Percentiles rank a stretch among this genome's conserved stretches.
Conservation (phyloP, 495 filamentous ascomycete genomes). For the Penicillium roqueforti region DNA sequence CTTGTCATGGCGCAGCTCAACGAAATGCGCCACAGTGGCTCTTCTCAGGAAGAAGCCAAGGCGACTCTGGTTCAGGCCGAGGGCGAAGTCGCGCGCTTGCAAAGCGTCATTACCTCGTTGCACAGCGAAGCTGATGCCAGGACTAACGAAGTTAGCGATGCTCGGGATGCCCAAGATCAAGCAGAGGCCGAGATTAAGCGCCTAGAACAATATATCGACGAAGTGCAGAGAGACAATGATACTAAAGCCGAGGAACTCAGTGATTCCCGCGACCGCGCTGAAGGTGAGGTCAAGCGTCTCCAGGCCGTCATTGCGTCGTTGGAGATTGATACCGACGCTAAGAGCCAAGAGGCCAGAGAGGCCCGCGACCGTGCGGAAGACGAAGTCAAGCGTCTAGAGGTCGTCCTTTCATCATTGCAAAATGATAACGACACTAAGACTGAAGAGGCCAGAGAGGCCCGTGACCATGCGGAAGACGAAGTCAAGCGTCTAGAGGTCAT, state of each 20-base stretch:
- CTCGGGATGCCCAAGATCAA: conserved; percentile 30
- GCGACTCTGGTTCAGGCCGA: conserved; percentile 48
- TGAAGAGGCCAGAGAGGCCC: conserved; percentile 12
- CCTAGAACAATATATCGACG: conserved; percentile 13
- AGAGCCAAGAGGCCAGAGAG: conserved; percentile 8
- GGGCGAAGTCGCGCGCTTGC: conserved; percentile 45
- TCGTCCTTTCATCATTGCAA: conserved; percentile 9
- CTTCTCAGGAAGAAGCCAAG: conserved; percentile 22
- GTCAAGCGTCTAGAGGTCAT: conserved; percentile 14
- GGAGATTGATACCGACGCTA: background rate
- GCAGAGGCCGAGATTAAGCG: conserved; percentile 20
- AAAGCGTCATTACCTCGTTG: conserved; percentile 26
- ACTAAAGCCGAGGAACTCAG: conserved; percentile 29
- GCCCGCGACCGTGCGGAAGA: conserved; percentile 25
- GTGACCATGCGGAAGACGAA: conserved; percentile 9
- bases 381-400: conserved; percentile 16
- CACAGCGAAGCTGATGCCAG: conserved; percentile 28
- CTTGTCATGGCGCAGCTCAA: conserved; percentile 47
- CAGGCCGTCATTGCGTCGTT: conserved; percentile 11
- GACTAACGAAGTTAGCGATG: conserved; percentile 43
- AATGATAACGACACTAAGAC: background rate
- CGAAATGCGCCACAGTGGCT: conserved; percentile 32
- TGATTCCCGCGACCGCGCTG: conserved; percentile 31
- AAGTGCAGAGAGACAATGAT: conserved; percentile 10
- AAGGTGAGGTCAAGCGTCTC: conserved; percentile 18